A percentile compares a stretch with the other conserved stretches of the same genome.
These are phyloP conservation scores for Chrysanthemum makinoi DNA, from an alignment of 129 eudicot genomes.

Conservation along the genomic window DNA sequence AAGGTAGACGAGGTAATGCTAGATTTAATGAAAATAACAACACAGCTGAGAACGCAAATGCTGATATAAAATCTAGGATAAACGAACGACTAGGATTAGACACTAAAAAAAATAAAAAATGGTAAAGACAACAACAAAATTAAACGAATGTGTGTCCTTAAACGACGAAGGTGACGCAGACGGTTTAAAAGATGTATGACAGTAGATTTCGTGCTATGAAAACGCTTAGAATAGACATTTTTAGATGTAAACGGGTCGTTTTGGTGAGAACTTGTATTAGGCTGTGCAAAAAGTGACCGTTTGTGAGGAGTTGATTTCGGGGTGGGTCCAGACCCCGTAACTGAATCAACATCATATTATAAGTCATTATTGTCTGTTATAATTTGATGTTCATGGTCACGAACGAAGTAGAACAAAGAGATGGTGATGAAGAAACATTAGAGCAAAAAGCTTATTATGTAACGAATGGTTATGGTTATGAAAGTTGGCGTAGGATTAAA, in stretches of 20 bases:
- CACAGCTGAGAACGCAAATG: slow-evolving; percentile 78
- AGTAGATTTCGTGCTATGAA: slow-evolving; percentile 24
- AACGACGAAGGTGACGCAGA: slow-evolving; percentile 57
- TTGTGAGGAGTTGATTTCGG: slow-evolving; percentile 59
- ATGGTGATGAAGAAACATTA: slow-evolving; percentile 12
- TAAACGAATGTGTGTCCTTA: slow-evolving; percentile 63
- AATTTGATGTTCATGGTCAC: slow-evolving; percentile 24
- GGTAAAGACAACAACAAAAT: slow-evolving; percentile 68
- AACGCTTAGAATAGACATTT: slow-evolving; percentile 23
- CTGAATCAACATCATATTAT: slow-evolving; percentile 2
- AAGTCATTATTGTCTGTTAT: slow-evolving; percentile 10
- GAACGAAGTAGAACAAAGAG: slow-evolving; percentile 8
- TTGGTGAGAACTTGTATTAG: slow-evolving; percentile 25
- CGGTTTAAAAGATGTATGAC: slow-evolving; percentile 25
- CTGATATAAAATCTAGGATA: slow-evolving; percentile 73
- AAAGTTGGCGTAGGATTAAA: slow-evolving; percentile 69
- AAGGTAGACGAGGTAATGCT: slow-evolving; percentile 81
- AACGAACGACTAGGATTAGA: slow-evolving; percentile 73
- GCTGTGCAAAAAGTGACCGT: slow-evolving; percentile 45
- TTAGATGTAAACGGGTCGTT: slow-evolving; percentile 28
- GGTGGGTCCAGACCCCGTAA: slow-evolving; percentile 26
- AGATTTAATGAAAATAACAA: slow-evolving; percentile 79
- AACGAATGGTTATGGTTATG: slow-evolving; percentile 18
- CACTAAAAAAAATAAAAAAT: slow-evolving; percentile 73
- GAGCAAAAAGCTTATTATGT: not conserved